Percentiles rank a stretch among this genome's conserved stretches.
These are phyloP conservation scores for Pulveroboletus frians DNA, from an alignment of 768 basidiomycete species.

Conservation along the genomic window DNA sequence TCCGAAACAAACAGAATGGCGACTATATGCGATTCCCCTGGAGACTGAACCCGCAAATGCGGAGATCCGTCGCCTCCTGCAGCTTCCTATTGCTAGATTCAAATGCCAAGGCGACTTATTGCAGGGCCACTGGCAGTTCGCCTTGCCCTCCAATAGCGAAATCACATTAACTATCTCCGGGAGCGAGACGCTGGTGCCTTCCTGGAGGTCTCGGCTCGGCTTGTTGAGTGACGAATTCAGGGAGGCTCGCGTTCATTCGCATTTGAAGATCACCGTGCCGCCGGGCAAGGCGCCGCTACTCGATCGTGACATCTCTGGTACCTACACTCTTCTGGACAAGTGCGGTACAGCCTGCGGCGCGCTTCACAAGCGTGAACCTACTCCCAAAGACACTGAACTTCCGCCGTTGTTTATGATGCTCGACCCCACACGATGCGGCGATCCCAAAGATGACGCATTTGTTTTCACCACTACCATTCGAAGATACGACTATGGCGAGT, in stretches of 20 bases:
- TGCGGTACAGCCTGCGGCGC: conserved; percentile 87
- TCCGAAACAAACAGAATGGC: conserved; percentile 79
- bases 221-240: conserved; percentile 59
- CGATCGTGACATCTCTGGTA: conserved; percentile 80
- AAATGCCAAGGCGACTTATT: conserved; percentile 54
- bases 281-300: conserved; percentile 41
- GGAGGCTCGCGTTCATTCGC: conserved; percentile 62
- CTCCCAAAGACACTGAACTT: conserved; percentile 39
- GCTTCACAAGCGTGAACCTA: conserved; percentile 60
- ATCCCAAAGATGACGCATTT: conserved; percentile 71
- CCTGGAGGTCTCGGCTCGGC: conserved; percentile 83
- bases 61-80: conserved; percentile 67
- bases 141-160: conserved; percentile 55
- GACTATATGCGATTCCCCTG: conserved; percentile 69
- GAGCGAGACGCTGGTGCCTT: conserved; percentile 63
- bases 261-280: conserved; percentile 58
- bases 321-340: conserved; percentile 72
- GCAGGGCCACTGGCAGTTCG: conserved; percentile 73
- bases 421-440: conserved; percentile 78
- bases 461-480: conserved; percentile 78
- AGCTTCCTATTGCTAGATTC: conserved; percentile 73
- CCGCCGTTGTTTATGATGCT: conserved; percentile 73
- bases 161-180: conserved; percentile 56
- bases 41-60: conserved; percentile 69
- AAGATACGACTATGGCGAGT: conserved; percentile 77